Base-by-base conservation (phyloP, 345 rosid species). In the Brassica incana region DNA sequence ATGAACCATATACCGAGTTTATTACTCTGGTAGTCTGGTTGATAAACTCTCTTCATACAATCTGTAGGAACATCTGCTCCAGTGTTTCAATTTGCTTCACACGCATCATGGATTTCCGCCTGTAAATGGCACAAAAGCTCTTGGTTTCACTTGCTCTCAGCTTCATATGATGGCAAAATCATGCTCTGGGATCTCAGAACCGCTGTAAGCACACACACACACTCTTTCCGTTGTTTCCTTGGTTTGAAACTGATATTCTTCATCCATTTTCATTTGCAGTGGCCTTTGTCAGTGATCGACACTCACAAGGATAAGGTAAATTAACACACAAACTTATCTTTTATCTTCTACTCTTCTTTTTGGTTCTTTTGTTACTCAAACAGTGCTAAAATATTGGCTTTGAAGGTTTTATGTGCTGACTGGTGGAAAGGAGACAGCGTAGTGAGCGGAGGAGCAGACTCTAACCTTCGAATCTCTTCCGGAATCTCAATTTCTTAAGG, bases 131-230 rank as follows among this genome's bases (percentile, higher is more conserved):
- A 93, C 76, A 48, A 79, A 16, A 79, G 83, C 75, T 92, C 99
- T 6, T 86, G 86, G 88, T 87, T 88, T 81, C 99, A 96, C 84
- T 86, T 93, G 63, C 88, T 96, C 56, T 87, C 99, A 16, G 91
- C 98, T 60, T 93, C 97, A 20, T 92, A 91, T 81, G 99, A 96
- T 73, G 99, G 99, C 81, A 93, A 93, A 88, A 87, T 96, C 74
- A 96, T 93, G 98, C 80, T 93, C 68, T 96, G 99, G 97, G 99
- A 93, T 89, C 86, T 93, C n/a, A 92, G 99, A 85, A 96, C 99
- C 56, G 98, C 97, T 84, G 99, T 96, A 75, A 90, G 63, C 43
- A 48, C 78, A 14, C 50, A 64, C 32, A 38, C 66, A 64, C 33
- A 76, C 40, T 2, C 2, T 30, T 27, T 72, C 78, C 15, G 8